Conservation (phyloP, 768 basidiomycete species). For the Galerina marginata region DNA sequence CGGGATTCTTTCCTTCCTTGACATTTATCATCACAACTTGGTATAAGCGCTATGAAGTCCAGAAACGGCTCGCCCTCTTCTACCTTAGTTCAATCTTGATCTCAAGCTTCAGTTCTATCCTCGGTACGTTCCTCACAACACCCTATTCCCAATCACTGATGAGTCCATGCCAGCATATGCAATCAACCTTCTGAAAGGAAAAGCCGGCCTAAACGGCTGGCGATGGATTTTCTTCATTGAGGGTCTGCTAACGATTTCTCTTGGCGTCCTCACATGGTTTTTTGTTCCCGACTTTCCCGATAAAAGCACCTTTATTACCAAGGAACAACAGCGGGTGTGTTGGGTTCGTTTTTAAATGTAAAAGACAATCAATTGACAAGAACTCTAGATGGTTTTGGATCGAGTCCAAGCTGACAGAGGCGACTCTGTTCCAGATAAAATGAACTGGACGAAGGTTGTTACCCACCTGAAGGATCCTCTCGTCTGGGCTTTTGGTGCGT, state of each 20-base stretch:
- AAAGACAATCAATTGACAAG: not conserved
- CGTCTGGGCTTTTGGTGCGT: no score
- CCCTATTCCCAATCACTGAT: constrained; percentile 27
- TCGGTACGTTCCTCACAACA: constrained; percentile 25
- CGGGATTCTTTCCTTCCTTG: constrained; percentile 23
- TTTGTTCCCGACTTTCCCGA: constrained; percentile 43
- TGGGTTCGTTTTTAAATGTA: not conserved
- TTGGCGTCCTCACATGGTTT: constrained; percentile 35
- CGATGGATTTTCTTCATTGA: constrained; percentile 43
- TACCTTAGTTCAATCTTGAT: constrained; percentile 26
- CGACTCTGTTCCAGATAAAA: constrained; percentile 41
- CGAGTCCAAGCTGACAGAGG: constrained; percentile 46
- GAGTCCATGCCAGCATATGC: constrained; percentile 29
- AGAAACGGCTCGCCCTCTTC: constrained; percentile 29
- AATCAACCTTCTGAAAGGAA: constrained; percentile 32
- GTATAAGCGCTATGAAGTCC: constrained; percentile 30
- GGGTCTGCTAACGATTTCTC: constrained; percentile 36
- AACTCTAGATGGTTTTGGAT: constrained; percentile 32
- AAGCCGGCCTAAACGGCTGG: constrained; percentile 37
- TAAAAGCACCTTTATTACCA: constrained; percentile 38
- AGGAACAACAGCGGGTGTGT: constrained; percentile 39
- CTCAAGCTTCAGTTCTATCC: constrained; percentile 20
- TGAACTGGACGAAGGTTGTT: constrained; percentile 3
- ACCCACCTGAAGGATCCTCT: no score
- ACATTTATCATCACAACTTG: constrained; percentile 29